Evolutionary conservation across 2,329 filamentous ascomycete genomes (phyloP).

Genomic region (Cercospora sojina): DNA sequence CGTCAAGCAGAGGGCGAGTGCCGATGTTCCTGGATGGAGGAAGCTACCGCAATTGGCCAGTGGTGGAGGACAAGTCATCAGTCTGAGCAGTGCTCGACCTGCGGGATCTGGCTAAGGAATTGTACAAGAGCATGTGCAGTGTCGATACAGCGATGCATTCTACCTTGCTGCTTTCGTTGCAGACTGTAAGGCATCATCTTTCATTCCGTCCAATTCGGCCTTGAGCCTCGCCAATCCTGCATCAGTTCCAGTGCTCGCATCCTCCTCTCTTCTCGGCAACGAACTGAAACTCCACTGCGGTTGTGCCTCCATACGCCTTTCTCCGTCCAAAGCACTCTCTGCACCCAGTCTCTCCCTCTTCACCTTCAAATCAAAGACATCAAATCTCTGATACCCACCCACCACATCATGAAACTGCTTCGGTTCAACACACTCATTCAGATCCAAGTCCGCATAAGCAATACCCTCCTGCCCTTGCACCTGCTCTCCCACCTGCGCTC

Average conservation of each 20-base stretch:
- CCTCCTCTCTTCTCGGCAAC: not conserved
- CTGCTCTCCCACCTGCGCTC: constrained; percentile 40
- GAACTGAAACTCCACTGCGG: constrained; percentile 4
- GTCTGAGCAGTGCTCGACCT: constrained; percentile 56
- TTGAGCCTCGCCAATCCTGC: constrained; percentile 1
- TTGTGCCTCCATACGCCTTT: not conserved
- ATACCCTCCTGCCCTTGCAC: constrained; percentile 52
- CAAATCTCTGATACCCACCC: constrained; percentile 56
- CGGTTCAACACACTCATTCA: constrained; percentile 53
- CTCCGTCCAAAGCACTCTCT: constrained; percentile 13
- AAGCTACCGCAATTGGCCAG: constrained; percentile 38
- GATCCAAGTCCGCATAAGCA: constrained; percentile 53
- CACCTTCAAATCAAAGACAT: constrained; percentile 55
- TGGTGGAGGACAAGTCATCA: constrained; percentile 55
- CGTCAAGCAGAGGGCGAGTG: constrained; percentile 59
- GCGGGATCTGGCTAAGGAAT: constrained; percentile 31
- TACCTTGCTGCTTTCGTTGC: not conserved
- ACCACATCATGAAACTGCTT: constrained; percentile 60
- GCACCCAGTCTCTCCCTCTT: constrained; percentile 41
- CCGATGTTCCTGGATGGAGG: constrained; percentile 74
- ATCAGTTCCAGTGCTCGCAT: constrained; percentile 5
- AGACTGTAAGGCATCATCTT: constrained; percentile 8
- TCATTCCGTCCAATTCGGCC: constrained; percentile 11
- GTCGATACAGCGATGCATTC: not conserved
- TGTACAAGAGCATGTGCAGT: not conserved